Evolutionary conservation across 2,329 filamentous ascomycete species (phyloP), one percentile per base, ranked within the genome.

Genomic region (Xylariaceae sp.): DNA sequence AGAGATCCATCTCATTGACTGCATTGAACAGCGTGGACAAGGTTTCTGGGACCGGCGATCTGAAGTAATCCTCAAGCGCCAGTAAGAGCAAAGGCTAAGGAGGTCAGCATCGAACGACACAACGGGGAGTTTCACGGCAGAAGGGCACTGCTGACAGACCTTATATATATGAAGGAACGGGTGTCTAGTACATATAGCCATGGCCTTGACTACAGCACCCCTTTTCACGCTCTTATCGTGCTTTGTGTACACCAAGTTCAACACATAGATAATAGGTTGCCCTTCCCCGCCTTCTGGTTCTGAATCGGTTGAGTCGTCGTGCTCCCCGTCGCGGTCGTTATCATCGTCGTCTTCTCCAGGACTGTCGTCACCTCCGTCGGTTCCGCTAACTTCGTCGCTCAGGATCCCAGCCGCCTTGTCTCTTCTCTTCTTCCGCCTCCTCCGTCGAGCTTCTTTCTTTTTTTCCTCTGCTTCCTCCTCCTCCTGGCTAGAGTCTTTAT

Each of bases 141-240:
- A 40, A 53, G 42, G 52, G 43, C 47, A 19, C 43, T 51, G 52
- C 47, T 50, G 54, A 68, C 76, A 61, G 70, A 87, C 88, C 81
- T 99, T 99, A 76, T 99, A 99, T 60, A 99, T 99, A 72, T 99
- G 94, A 62, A 99, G 75, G 72, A 99, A 99, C 2, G 94, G 92
- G 76, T 99, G 94, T 41, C 94, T 80, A 7, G 94, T 99, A 76
- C 94, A 99, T 63, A 99, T 96, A 29, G 94, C 94, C 94, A 99
- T 99, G 40, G 94, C 90, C 70, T 97, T 97, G 54, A 97, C 92
- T 47, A 96, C 81, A 18, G 94, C 94, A 54, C 94, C 94, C 80
- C 94, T 86, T 73, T 94, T 95, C 45, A 89, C 89, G 18, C 87
- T 87, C 67, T 89, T 92, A 75, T 99, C 94, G 70, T 95, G 90